Base-by-base conservation (phyloP, 257 asterid species). In the Coffea canephora region DNA sequence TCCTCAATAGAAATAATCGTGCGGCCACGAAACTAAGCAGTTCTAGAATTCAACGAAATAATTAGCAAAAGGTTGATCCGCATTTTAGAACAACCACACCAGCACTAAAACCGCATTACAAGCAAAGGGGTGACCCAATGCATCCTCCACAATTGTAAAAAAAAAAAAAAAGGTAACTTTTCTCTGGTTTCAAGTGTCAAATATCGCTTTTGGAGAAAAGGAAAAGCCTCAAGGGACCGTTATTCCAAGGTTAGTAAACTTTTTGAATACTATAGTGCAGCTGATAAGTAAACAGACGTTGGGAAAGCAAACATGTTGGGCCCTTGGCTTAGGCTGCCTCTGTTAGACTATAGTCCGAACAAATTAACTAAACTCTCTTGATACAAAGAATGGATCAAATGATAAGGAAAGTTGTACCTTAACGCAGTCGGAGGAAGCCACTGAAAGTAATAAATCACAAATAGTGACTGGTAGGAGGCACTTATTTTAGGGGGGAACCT, bases 61-160 rank as follows among this genome's bases (percentile, higher is more conserved):
- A 64, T 64, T 46, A 39, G 25, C 73, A 7, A 39, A 39, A 39
- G 36, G 72, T 34, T 16, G 23, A 67, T 36, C 45, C 8, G 15
- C 25, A 45, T 23, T 43, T 76, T 27, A 62, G 52, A n/a, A 54
- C 4, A 39, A 68, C 43, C 71, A 75, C 46, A 25, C 41, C 55
- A 75, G 43, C 41, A 59, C 1, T 75, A 12, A 39, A 11, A 75
- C 55, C 70, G 41, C 71, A 43, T 59, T 48, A n/a, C 59, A 61
- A 49, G 79, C 78, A 41, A 75, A 41, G 59, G 46, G 34, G 10
- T 39, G 46, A 67, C 78, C 27, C 48, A 36, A 27, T 59, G 59
- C 70, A 75, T 61, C 71, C 55, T 27, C 43, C 57, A 41, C 70
- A 65, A 27, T 65, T 65, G 12, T 65, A 43, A 31, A 27, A 27